Conservation (phyloP, 176 grass and related monocot genomes). For the Rhipidocladum racemiflorum region DNA sequence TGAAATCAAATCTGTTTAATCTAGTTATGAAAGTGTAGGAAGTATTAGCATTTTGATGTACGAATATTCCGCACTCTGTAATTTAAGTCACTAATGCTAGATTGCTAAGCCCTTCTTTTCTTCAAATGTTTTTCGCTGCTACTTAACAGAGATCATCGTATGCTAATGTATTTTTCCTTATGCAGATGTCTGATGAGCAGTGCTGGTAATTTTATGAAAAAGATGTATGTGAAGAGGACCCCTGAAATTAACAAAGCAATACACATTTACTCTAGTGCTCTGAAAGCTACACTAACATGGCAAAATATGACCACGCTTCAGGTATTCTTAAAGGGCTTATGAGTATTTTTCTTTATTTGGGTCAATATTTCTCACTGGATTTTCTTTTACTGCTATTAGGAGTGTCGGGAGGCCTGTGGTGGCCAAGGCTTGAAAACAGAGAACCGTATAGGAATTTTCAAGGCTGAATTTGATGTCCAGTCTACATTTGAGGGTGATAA, state of each 20-base stretch:
- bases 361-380: slow-evolving; percentile 15
- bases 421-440: slow-evolving; percentile 97
- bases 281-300: slow-evolving; percentile 90
- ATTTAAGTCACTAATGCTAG: not conserved
- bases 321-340: slow-evolving; percentile 43
- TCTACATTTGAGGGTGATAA: slow-evolving; percentile 98
- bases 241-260: slow-evolving; percentile 77
- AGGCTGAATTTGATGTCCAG: slow-evolving; percentile 98
- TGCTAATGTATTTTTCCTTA: slow-evolving; percentile 14
- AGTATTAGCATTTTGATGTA: slow-evolving; percentile 3
- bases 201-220: slow-evolving; percentile 88
- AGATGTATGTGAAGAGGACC: slow-evolving; percentile 70
- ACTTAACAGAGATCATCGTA: slow-evolving; percentile 14
- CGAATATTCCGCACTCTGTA: not conserved
- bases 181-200: slow-evolving; percentile 86
- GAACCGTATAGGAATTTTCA: slow-evolving; percentile 84
- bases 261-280: slow-evolving; percentile 95
- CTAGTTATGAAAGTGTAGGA: not conserved
- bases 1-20: not conserved
- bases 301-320: slow-evolving; percentile 94
- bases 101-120: not conserved
- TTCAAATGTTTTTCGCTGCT: not conserved
- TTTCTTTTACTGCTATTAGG: slow-evolving; percentile 48
- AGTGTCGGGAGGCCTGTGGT: slow-evolving; percentile 92
- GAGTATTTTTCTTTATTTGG: slow-evolving; percentile 21